Evolutionary conservation across 2,329 filamentous ascomycete genomes (phyloP).

Genomic region (Periconia sp.): DNA sequence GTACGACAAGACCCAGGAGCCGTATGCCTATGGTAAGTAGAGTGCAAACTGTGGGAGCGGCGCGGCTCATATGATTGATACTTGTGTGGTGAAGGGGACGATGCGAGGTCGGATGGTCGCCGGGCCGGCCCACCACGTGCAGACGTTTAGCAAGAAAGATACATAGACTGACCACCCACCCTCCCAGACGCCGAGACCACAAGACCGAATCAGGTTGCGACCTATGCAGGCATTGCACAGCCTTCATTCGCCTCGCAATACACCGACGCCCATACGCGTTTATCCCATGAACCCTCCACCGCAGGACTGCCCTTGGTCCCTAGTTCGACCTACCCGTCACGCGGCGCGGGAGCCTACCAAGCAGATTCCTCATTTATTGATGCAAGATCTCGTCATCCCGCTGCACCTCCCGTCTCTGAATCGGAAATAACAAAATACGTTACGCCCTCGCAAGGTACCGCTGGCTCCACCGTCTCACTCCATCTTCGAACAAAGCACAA

Average conservation of each 20-base stretch:
- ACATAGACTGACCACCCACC: slow-evolving; percentile 50
- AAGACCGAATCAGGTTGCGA: slow-evolving; percentile 60
- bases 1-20: slow-evolving; percentile 74
- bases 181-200: slow-evolving; percentile 60
- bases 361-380: slow-evolving; percentile 58
- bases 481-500: slow-evolving; percentile 77
- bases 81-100: slow-evolving; percentile 24
- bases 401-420: slow-evolving; percentile 44
- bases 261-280: slow-evolving; percentile 51
- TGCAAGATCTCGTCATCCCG: slow-evolving; percentile 58
- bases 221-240: slow-evolving; percentile 52
- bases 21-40: slow-evolving; percentile 79
- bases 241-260: slow-evolving; percentile 53
- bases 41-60: background rate
- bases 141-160: slow-evolving; percentile 29
- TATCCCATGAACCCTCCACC: slow-evolving; percentile 51
- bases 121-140: slow-evolving; percentile 44
- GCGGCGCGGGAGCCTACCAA: slow-evolving; percentile 42
- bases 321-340: slow-evolving; percentile 54
- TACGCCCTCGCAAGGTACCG: slow-evolving; percentile 68
- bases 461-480: slow-evolving; percentile 71
- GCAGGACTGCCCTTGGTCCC: slow-evolving; percentile 49
- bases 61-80: slow-evolving; percentile 43
- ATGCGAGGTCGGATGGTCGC: slow-evolving; percentile 41
- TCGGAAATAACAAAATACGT: slow-evolving; percentile 63